Percentiles rank a stretch among this genome's conserved stretches.
Conservation (phyloP, 2,329 filamentous ascomycete genomes). For the Ceratocystis colombiana region DNA sequence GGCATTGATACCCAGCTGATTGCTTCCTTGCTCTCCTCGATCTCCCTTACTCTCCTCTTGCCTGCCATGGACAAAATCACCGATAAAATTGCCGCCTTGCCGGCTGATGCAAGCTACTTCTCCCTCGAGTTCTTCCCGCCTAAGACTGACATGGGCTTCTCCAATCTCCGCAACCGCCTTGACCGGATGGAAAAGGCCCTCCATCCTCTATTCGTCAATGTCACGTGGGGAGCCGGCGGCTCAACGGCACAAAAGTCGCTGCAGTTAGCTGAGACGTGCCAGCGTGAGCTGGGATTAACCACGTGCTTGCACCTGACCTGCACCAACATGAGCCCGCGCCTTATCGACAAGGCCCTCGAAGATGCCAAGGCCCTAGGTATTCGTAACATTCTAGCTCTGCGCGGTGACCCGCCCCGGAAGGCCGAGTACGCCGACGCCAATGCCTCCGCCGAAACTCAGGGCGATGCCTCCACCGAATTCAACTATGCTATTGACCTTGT, state of each 20-base stretch:
- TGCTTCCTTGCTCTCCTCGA: background rate
- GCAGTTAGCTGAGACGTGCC: conserved; percentile 89
- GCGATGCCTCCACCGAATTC: conserved; percentile 63
- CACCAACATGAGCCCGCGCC: conserved; percentile 84
- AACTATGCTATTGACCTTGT: conserved; percentile 84
- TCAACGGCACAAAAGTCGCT: conserved; percentile 85
- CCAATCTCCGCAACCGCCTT: conserved; percentile 84
- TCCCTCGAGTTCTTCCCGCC: conserved; percentile 99
- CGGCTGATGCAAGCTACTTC: conserved; percentile 73
- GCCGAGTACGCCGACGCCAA: conserved; percentile 70
- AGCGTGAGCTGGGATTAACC: conserved; percentile 80
- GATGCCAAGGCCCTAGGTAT: conserved; percentile 86
- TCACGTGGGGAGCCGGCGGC: conserved; percentile 95
- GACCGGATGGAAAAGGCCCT: conserved; percentile 90
- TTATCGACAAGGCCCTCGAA: conserved; percentile 82
- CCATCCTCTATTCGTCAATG: conserved; percentile 86
- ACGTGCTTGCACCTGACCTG: conserved; percentile 95
- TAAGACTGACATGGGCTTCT: conserved; percentile 91
- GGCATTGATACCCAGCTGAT: no score
- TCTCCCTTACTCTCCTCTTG: background rate
- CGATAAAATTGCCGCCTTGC: conserved; percentile 86
- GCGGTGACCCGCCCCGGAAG: conserved; percentile 81
- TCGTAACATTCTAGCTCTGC: conserved; percentile 81
- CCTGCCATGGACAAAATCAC: conserved; percentile 67
- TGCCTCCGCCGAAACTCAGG: conserved; percentile 49